Evolutionary conservation across 257 asterid genomes (phyloP), one percentile per base, ranked within the genome.

Genomic region (Solanum rostratum): DNA sequence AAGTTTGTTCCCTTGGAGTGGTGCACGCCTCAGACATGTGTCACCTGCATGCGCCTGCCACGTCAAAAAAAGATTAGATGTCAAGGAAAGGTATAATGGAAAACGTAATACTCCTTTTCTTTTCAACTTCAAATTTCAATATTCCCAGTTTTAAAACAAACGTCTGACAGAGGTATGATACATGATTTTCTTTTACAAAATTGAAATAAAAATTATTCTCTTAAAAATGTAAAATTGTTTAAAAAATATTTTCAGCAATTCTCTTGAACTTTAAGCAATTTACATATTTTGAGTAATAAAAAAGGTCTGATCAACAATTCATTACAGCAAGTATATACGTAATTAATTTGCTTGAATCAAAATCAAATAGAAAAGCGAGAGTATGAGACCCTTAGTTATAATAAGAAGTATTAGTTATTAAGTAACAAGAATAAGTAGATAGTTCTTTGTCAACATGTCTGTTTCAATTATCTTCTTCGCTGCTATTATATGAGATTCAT

Each of bases 1-100:
- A 59, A 62, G 46, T 37, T 69, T 82, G 88, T 84, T 88, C 63
- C 90, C 84, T 65, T 27, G 39, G 63, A 46, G 71, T 46, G 79
- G 84, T 55, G 70, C 89, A 83, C 79, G 86, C 80, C 88, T 2
- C 3, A 0, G 29, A 80, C 90, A 91, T 93, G 94, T 90, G 94
- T 82, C 85, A 18, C 74, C 71, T 85, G 86, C 88, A 84, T 83
- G 89, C 83, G 66, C 71, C 14, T 20, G 88, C 84, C 89, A 78
- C 86, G 88, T 85, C 8, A n/a, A 24, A 18, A 39, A 7, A 81
- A 13, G 53, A 81, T 29, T 37, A 14, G 8, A 43, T 66, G 27
- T 70, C 6, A 71, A 74, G 59, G 81, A 24, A 74, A 46, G 55
- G 60, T 46, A 74, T 45, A 74, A 57, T 11, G n/a, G 8, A 71